Evolutionary conservation across 805 yeast species (phyloP).

Genomic region (Wickerhamiella nectarea): DNA sequence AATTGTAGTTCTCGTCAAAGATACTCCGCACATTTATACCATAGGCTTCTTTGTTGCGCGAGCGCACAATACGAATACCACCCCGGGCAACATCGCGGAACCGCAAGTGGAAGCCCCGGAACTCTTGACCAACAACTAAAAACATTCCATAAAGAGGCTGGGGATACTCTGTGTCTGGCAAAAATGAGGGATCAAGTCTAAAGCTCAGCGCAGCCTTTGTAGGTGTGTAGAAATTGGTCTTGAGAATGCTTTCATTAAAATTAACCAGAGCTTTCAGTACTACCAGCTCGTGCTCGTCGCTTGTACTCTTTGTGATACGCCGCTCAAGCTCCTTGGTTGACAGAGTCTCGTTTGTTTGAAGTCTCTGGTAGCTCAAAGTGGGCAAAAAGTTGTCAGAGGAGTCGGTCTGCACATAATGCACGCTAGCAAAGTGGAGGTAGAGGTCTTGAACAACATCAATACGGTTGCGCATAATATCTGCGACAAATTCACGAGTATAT

Average conservation of each 20-base stretch:
- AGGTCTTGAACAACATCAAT: slow-evolving; percentile 63
- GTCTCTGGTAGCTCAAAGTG: slow-evolving; percentile 78
- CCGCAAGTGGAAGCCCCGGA: slow-evolving; percentile 93
- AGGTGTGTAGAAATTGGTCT: slow-evolving; percentile 87
- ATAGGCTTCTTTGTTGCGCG: slow-evolving; percentile 75
- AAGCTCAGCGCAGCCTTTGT: slow-evolving; percentile 92
- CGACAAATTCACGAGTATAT: slow-evolving; percentile 71
- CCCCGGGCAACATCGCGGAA: slow-evolving; percentile 97
- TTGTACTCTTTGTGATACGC: slow-evolving; percentile 51
- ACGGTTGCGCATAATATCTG: slow-evolving; percentile 59
- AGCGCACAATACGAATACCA: slow-evolving; percentile 89
- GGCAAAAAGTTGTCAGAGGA: slow-evolving; percentile 27
- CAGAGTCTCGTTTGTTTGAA: slow-evolving; percentile 60
- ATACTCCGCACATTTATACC: slow-evolving; percentile 71
- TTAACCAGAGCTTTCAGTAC: slow-evolving; percentile 70
- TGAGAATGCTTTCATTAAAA: slow-evolving; percentile 76
- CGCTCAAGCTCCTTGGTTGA: slow-evolving; percentile 61
- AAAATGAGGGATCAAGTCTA: slow-evolving; percentile 73
- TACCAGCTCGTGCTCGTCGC: slow-evolving; percentile 64
- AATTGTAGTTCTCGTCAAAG: slow-evolving; percentile 91
- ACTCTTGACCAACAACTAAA: slow-evolving; percentile 89
- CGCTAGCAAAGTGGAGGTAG: slow-evolving; percentile 82
- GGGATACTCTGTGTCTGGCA: slow-evolving; percentile 79
- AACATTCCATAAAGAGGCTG: slow-evolving; percentile 91
- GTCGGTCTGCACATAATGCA: slow-evolving; percentile 58